Evolutionary conservation across 2,329 filamentous ascomycete species (phyloP).

Genomic region (Hypoxylon sp.): DNA sequence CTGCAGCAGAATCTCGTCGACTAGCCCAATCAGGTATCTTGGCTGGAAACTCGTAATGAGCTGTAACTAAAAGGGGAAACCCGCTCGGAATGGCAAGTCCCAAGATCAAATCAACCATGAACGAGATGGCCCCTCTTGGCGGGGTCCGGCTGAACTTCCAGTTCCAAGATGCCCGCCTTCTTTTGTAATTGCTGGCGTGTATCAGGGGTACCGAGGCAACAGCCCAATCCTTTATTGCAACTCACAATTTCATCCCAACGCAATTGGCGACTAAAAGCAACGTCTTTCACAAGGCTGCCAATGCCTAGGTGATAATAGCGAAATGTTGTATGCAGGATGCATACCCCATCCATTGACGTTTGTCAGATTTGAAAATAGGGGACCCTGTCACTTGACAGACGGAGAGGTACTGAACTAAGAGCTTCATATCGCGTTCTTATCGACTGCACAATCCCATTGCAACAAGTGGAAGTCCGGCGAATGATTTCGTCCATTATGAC

Average conservation of each 20-base stretch:
- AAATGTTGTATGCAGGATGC: conserved; percentile 6
- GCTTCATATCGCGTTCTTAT: conserved; percentile 5
- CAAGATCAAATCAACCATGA: conserved; percentile 15
- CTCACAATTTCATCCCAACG: conserved; percentile 35
- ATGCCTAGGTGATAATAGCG: conserved; percentile 13
- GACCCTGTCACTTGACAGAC: background rate
- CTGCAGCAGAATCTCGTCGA: conserved; percentile 1
- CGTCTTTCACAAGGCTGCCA: conserved; percentile 21
- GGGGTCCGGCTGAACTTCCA: conserved; percentile 17
- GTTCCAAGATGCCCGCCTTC: conserved; percentile 21
- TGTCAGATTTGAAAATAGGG: conserved; percentile 6
- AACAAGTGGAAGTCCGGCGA: background rate
- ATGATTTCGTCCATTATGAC: background rate
- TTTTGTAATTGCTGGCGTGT: background rate
- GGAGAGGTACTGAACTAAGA: background rate
- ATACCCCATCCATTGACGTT: conserved; percentile 1
- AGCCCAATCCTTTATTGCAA: conserved; percentile 28
- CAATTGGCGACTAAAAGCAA: conserved; percentile 13
- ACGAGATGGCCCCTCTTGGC: conserved; percentile 17
- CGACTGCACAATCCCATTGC: background rate
- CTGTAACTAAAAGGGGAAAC: conserved; percentile 24
- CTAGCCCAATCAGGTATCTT: conserved; percentile 30
- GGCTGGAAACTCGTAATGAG: conserved; percentile 27
- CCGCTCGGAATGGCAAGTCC: conserved; percentile 16
- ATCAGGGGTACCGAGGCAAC: conserved; percentile 23